Base-by-base conservation (phyloP, 139 green algal genomes). In the Tetraselmis chui region DNA sequence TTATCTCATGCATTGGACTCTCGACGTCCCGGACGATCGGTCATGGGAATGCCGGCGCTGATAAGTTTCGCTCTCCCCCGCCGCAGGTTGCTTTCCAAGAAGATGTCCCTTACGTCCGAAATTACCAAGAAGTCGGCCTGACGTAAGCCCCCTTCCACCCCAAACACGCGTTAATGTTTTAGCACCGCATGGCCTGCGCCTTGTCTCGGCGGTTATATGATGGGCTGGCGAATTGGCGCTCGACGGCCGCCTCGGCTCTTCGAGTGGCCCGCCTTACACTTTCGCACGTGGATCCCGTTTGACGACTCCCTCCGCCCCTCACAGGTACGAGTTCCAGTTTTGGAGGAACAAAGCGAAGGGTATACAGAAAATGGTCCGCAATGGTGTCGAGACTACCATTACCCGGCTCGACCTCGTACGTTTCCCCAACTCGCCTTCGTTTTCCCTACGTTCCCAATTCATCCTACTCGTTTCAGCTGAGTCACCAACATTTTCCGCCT, bases 301-400 rank as follows among this genome's bases (percentile, higher is more conserved):
- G 45, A 5, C 45, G 18, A 67, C 45, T 67, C 18, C 11, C 45
- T 67, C 45, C 45, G 11, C 45, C 45, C 45, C 45, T 18, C 45
- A 18, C 45, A 67, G 45, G 45, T 67, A 67, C 45, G 18, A 67
- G 45, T 67, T 67, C 45, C 45, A 67, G 45, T 67, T 67, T 18
- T 67, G 45, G 45, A 67, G 45, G 45, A 67, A 67, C 18, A 67
- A 67, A 18, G 45, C 45, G 45, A 25, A 5, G 45, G 45, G 45
- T 5, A 67, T 67, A 0, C 88, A 92, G 74, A 84, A 83, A 24
- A 32, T 91, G 32, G 78, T 85, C 5, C 78, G 83, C 24, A 80
- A 92, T 29, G 85, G 83, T 25, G 79, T 91, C 32, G 88, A 92
- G 77, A 89, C 85, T 0, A 79, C 76, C 1, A 75, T 91, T 1